phyloP scores from a whole-genome alignment of 148 eudicot genomes.

The Dianthus caryophyllus region DNA sequence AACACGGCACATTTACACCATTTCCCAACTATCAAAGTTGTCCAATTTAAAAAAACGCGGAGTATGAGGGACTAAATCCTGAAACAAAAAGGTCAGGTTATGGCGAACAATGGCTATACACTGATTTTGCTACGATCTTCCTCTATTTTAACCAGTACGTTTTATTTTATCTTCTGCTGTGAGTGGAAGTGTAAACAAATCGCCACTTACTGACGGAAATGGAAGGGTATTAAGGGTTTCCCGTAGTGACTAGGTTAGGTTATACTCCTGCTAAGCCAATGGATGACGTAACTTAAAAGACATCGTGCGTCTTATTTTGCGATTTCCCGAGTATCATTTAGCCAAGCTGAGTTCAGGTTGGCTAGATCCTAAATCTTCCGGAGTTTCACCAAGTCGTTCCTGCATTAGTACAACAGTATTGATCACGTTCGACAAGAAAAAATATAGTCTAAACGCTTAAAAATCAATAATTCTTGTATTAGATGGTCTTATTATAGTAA shows the following conservation, averaged over 20 bases:
- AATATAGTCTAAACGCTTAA: background rate
- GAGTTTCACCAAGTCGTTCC: constrained; percentile 75
- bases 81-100: constrained; percentile 29
- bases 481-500: too few species aligned
- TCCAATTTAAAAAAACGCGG: constrained; percentile 13
- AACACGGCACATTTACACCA: background rate
- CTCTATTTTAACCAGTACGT: too few species aligned
- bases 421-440: background rate
- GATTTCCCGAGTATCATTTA: constrained; percentile 31
- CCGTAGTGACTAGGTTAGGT: constrained; percentile 43
- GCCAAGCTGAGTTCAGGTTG: constrained; percentile 34
- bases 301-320: constrained; percentile 37
- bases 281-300: constrained; percentile 28
- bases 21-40: constrained; percentile 18
- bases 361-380: constrained; percentile 43
- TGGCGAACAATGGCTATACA: constrained; percentile 19
- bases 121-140: background rate
- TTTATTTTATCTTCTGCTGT: too few species aligned
- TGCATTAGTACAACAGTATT: constrained; percentile 30
- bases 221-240: constrained; percentile 17
- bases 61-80: constrained; percentile 19
- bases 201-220: too few species aligned
- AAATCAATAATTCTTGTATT: too few species aligned
- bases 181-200: too few species aligned
- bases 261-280: constrained; percentile 31